These are phyloP conservation scores for Sporothrix pallida DNA, from an alignment of 2,329 filamentous ascomycete genomes.

Conservation along the genomic window DNA sequence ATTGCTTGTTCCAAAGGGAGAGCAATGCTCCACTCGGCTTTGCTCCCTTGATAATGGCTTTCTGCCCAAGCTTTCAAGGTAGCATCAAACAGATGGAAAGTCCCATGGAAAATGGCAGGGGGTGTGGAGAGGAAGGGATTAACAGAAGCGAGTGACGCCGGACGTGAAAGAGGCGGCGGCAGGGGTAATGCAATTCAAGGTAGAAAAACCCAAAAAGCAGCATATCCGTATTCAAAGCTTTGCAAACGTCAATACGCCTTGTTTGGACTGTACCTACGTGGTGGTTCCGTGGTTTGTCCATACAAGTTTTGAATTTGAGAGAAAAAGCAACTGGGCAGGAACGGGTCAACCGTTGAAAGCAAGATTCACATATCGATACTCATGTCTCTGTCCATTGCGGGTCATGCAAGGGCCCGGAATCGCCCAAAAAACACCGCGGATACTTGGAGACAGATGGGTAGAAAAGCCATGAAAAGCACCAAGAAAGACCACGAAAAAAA, in stretches of 20 bases:
- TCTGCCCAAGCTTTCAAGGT: conserved; percentile 17
- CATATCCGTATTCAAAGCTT: not conserved
- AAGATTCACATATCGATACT: conserved; percentile 21
- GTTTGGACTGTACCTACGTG: not conserved
- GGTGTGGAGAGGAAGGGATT: conserved; percentile 1
- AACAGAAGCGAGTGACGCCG: conserved; percentile 7
- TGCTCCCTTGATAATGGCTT: conserved; percentile 33
- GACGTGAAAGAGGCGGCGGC: not conserved
- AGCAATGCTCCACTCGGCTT: conserved; percentile 32
- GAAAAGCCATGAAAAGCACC: not conserved
- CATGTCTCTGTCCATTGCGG: conserved; percentile 28
- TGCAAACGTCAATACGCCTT: too few species aligned
- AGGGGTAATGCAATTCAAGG: not conserved
- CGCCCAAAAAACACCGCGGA: not conserved
- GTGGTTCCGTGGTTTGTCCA: not conserved
- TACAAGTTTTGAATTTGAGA: not conserved
- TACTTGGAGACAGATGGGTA: not conserved
- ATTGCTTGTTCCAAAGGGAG: conserved; percentile 23
- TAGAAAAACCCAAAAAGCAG: not conserved
- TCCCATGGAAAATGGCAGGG: conserved; percentile 14
- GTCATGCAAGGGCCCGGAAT: conserved; percentile 32
- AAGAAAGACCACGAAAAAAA: not conserved
- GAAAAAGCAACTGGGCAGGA: not conserved
- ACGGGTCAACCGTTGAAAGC: conserved; percentile 31
- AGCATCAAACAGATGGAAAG: not conserved